Conservation (phyloP, 106 monocot species). For the Allium sativum region DNA sequence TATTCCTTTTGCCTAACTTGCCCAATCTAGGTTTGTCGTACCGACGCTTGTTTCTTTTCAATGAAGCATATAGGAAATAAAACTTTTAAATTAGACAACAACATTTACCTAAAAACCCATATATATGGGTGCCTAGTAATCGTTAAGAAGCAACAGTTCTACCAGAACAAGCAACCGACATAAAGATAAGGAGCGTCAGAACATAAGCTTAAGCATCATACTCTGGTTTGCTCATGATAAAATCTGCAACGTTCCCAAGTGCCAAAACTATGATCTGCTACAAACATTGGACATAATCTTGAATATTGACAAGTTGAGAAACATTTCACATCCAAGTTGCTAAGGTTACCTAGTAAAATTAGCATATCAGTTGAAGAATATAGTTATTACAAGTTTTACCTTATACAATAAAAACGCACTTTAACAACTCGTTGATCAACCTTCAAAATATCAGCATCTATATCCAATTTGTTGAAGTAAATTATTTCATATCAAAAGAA, state of each 20-base stretch:
- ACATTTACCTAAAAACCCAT: background rate
- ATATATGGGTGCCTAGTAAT: background rate
- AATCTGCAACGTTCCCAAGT: too few relatives aligned
- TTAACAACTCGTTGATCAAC: background rate
- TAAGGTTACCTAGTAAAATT: background rate
- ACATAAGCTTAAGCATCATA: background rate
- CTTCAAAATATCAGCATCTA: background rate
- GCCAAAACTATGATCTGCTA: background rate
- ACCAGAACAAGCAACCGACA: background rate
- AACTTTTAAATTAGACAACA: background rate
- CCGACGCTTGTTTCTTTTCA: too few relatives aligned
- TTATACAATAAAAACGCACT: background rate
- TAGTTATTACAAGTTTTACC: background rate
- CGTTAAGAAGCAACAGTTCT: background rate
- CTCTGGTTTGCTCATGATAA: background rate
- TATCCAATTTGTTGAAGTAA: background rate
- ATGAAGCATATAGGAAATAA: too few relatives aligned
- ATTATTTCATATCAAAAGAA: background rate
- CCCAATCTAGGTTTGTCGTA: too few relatives aligned
- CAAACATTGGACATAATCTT: background rate
- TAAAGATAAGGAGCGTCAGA: background rate
- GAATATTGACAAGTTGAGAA: background rate
- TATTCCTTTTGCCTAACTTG: too few relatives aligned
- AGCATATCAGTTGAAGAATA: background rate
- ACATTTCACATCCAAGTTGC: constrained; percentile 1